These are phyloP conservation scores for Salix caprea DNA, from an alignment of 345 rosid species.

Conservation along the genomic window DNA sequence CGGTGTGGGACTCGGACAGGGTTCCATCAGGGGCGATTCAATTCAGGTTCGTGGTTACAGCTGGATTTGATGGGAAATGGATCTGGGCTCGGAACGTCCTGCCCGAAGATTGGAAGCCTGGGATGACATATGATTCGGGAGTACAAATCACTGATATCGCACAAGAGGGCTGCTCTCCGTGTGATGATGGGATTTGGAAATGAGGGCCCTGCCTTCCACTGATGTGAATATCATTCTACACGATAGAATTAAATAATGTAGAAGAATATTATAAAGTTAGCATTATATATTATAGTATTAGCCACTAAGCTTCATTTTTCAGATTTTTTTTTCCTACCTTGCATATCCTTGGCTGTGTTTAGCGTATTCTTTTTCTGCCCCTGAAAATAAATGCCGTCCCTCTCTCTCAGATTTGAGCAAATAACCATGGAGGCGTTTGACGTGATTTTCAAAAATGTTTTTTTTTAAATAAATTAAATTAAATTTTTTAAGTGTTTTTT, in stretches of 20 bases:
- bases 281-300: neutral
- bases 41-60: conserved; percentile 65
- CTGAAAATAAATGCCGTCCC: neutral
- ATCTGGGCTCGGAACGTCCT: conserved; percentile 68
- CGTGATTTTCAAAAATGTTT: no score
- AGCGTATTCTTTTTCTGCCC: neutral
- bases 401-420: neutral
- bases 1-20: conserved; percentile 68
- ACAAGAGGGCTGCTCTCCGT: conserved; percentile 72
- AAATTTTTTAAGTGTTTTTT: no score
- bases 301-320: neutral
- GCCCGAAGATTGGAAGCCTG: conserved; percentile 65
- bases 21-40: conserved; percentile 74
- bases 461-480: no score
- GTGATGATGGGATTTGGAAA: conserved; percentile 56
- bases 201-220: conserved; percentile 2
- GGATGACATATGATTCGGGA: conserved; percentile 60
- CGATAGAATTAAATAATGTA: neutral
- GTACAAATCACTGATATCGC: conserved; percentile 77
- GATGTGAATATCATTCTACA: conserved; percentile 1
- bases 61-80: conserved; percentile 84
- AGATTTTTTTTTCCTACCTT: neutral
- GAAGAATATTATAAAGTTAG: neutral
- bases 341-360: neutral
- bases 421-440: no score